These are phyloP conservation scores for Glarea lozoyensis DNA, from an alignment of 495 filamentous ascomycete genomes.

Conservation along the genomic window DNA sequence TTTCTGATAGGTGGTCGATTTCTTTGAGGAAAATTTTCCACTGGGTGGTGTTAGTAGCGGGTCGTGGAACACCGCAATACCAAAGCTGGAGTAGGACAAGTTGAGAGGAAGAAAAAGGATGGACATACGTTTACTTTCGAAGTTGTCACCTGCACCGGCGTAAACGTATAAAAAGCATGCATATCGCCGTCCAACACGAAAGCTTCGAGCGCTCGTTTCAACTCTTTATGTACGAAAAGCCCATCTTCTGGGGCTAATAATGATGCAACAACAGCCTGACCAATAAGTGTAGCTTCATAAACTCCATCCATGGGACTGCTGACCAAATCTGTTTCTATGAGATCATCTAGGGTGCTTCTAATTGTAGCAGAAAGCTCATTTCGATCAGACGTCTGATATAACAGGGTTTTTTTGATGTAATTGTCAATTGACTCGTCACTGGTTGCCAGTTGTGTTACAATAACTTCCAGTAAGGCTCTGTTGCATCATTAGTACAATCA, in stretches of 20 bases:
- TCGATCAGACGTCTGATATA: constrained; percentile 43
- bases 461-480: constrained; percentile 66
- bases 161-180: constrained; percentile 78
- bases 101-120: neutral
- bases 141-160: constrained; percentile 52
- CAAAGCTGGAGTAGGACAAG: neutral
- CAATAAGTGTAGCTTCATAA: constrained; percentile 56
- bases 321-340: constrained; percentile 48
- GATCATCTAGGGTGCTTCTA: constrained; percentile 41
- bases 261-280: constrained; percentile 65
- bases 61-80: neutral
- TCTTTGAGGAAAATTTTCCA: constrained; percentile 68
- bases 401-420: constrained; percentile 60
- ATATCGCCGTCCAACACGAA: constrained; percentile 83
- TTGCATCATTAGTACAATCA: neutral
- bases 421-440: constrained; percentile 60
- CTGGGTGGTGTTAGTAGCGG: neutral
- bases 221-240: constrained; percentile 62
- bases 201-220: constrained; percentile 55
- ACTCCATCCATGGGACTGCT: constrained; percentile 36
- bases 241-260: constrained; percentile 70
- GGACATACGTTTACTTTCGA: constrained; percentile 42
- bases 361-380: constrained; percentile 40
- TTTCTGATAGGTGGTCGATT: constrained; percentile 62
- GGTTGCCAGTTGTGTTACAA: constrained; percentile 63